A percentile compares a stretch with the other conserved stretches of the same genome.
phyloP scores from a whole-genome alignment of 192 early-diverging fungal species.

The Coemansia sp. region DNA sequence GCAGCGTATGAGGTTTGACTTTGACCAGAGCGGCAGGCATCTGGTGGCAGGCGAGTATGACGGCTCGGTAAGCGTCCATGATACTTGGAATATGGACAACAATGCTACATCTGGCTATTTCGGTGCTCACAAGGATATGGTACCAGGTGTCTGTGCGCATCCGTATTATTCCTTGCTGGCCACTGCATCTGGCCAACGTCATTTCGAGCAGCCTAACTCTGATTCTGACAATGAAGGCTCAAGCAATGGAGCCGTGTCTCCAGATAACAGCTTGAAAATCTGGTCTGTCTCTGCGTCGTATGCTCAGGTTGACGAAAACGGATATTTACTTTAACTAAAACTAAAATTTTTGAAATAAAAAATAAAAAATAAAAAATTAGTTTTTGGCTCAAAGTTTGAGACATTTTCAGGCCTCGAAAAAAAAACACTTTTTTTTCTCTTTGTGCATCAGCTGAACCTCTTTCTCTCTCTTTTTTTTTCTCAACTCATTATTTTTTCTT shows the following conservation, averaged over 20 bases:
- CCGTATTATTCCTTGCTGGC: slow-evolving; percentile 67
- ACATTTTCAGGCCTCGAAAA: no score
- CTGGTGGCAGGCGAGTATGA: slow-evolving; percentile 61
- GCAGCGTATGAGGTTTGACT: slow-evolving; percentile 72
- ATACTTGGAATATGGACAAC: neutral
- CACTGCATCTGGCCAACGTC: slow-evolving; percentile 73
- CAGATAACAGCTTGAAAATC: slow-evolving; percentile 19
- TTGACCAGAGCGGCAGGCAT: slow-evolving; percentile 61
- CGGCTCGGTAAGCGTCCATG: slow-evolving; percentile 16
- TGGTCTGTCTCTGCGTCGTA: slow-evolving; percentile 30
- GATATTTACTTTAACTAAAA: no score
- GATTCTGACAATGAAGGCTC: neutral
- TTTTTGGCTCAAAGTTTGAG: no score
- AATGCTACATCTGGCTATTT: neutral
- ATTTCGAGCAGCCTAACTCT: slow-evolving; percentile 10
- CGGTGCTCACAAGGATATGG: slow-evolving; percentile 55
- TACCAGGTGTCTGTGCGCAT: slow-evolving; percentile 62
- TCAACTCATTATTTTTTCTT: neutral
- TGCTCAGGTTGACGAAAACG: neutral
- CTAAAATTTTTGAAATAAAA: no score
- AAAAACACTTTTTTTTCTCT: no score
- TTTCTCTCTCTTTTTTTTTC: neutral
- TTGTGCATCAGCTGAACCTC: neutral
- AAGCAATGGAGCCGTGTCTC: no score
- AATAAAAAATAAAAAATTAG: no score